Base-by-base conservation (phyloP, 2,329 filamentous ascomycete species). In the Colletotrichum trifolii region DNA sequence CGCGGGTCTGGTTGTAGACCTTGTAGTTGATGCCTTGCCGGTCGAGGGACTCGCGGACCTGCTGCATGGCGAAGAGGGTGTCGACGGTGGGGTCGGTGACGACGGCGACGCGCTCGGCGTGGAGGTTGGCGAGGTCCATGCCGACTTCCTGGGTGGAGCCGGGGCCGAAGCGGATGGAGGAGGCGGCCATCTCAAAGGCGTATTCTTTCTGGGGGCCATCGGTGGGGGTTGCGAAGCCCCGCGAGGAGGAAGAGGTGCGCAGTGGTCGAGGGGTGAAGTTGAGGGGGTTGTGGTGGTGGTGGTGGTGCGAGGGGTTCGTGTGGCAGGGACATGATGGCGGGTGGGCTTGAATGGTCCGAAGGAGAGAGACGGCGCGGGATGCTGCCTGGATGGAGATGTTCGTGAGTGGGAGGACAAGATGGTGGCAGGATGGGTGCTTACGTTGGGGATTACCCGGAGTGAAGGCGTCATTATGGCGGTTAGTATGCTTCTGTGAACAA, bases 101-200 rank as follows among this genome's bases (percentile, higher is more conserved):
- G 6, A 99, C 92, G 75, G 93, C 92, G 63, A 99, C 95, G 48
- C 89, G 89, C 81, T 93, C 91, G 7, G 91, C 89, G 12, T 92
- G 91, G 83, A 99, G 85, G 75, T 99, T 98, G 79, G 89, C 91
- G 71, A 98, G 90, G 78, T 99, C 96, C 96, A 98, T 98, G 69
- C 96, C 96, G 17, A 99, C 94, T 78, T 99, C 96, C 77, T 93
- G 93, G 33, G 96, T 99, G 61, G 91, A 92, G 6, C 96, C 96
- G 0, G 93, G 93, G 0, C 96, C 96, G 72, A 98, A 99, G 11
- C 96, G 89, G 73, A 99, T 97, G 35, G 91, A 93, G 1, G 93
- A 97, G 2, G 96, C 94, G 0, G 96, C 96, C 95, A 99, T 97
- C 78, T 99, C 96, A 75, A 99, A 99, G 12, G 96, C 96, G 80